Evolutionary conservation across 495 filamentous ascomycete species (phyloP).

Genomic region (Trichocladium antarcticum): DNA sequence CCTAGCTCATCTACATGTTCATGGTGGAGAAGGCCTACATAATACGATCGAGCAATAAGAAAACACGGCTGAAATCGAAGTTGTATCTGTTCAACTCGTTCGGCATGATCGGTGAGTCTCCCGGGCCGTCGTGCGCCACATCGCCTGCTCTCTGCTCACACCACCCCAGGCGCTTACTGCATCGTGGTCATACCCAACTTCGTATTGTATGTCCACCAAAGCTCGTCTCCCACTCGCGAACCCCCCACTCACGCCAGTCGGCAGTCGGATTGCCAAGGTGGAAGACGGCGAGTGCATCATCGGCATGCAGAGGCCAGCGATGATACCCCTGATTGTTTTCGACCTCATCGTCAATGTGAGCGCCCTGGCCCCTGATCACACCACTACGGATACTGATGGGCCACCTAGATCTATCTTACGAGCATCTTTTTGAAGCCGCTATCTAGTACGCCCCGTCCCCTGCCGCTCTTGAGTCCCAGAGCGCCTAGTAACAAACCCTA

Average conservation of each 20-base stretch:
- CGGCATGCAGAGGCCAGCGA: constrained; percentile 39
- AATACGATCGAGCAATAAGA: constrained; percentile 33
- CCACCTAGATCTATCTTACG: constrained; percentile 46
- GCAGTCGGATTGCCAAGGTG: constrained; percentile 37
- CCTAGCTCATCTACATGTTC: constrained; percentile 42
- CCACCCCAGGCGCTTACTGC: constrained; percentile 34
- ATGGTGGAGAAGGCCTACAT: constrained; percentile 44
- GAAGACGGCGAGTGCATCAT: constrained; percentile 41
- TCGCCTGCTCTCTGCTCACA: too few relatives aligned
- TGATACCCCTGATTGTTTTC: constrained; percentile 42
- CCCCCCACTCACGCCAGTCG: background rate
- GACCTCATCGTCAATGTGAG: constrained; percentile 41
- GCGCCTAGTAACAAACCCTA: constrained; percentile 1
- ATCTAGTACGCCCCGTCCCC: constrained; percentile 26
- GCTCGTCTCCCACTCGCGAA: background rate
- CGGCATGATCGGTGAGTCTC: constrained; percentile 37
- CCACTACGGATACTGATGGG: too few relatives aligned
- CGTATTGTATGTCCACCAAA: constrained; percentile 34
- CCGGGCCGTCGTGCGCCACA: background rate
- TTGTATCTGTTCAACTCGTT: constrained; percentile 44
- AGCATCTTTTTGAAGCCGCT: constrained; percentile 40
- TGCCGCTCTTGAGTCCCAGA: background rate
- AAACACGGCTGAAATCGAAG: constrained; percentile 35
- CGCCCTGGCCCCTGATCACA: background rate
- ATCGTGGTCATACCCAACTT: constrained; percentile 41